Percentiles rank a stretch among this genome's conserved stretches.
phyloP scores from a whole-genome alignment of 2,329 filamentous ascomycete species.

The Aureobasidium sp. region DNA sequence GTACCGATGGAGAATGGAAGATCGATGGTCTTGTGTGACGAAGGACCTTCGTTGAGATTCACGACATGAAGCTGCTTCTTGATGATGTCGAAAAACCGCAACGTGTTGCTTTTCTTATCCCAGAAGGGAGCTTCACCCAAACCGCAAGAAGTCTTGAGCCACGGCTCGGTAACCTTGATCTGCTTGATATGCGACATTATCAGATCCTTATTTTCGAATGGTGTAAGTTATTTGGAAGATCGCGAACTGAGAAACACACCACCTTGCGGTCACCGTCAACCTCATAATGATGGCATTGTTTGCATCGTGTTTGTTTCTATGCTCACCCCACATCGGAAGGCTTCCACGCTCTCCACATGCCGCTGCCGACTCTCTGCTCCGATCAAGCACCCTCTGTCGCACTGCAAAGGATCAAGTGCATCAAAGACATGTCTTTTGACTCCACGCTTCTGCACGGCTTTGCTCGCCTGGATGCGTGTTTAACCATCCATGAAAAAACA shows the following conservation, averaged over 20 bases:
- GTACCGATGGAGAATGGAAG: conserved; percentile 49
- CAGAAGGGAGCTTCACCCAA: conserved; percentile 70
- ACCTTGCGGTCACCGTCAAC: neutral
- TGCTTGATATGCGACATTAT: conserved; percentile 26
- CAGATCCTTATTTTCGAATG: neutral
- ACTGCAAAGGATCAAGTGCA: neutral
- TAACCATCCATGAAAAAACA: neutral
- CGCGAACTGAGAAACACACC: neutral
- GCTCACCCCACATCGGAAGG: neutral
- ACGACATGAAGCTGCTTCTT: conserved; percentile 65
- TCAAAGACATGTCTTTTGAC: neutral
- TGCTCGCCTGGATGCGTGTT: conserved; percentile 5
- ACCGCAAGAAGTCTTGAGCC: conserved; percentile 54
- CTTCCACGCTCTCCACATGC: neutral
- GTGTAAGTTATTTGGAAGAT: neutral
- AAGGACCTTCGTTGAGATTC: conserved; percentile 54
- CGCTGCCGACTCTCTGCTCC: neutral
- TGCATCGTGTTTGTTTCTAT: neutral
- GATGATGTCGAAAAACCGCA: conserved; percentile 79
- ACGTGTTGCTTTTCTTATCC: conserved; percentile 53
- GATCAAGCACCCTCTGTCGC: neutral
- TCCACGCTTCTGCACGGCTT: conserved; percentile 1
- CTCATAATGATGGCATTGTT: conserved; percentile 9
- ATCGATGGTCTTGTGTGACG: conserved; percentile 45
- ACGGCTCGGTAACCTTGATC: conserved; percentile 34